phyloP scores from a whole-genome alignment of 768 basidiomycete species.

The Tulasnella sp. region DNA sequence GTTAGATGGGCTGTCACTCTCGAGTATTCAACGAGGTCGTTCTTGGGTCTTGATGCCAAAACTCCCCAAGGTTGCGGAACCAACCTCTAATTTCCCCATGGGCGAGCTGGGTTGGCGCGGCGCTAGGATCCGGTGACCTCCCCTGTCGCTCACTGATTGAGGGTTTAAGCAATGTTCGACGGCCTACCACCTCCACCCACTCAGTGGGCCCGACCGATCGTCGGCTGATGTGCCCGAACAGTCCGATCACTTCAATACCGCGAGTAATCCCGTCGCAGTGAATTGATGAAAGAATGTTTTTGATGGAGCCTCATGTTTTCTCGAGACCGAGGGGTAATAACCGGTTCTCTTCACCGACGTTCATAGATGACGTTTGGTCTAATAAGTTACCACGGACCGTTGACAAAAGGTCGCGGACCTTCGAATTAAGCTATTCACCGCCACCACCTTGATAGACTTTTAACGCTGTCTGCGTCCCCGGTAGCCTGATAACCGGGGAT shows the following conservation, averaged over 20 bases:
- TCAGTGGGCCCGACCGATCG: background rate
- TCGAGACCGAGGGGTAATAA: background rate
- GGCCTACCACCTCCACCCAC: background rate
- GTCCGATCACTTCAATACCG: conserved; percentile 4
- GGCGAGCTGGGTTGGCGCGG: conserved; percentile 6
- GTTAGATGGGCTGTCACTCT: conserved; percentile 3
- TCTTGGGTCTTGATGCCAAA: conserved; percentile 4
- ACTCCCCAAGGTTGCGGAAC: conserved; percentile 3
- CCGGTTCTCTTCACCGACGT: background rate
- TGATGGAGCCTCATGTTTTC: conserved; percentile 25
- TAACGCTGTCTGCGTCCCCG: conserved; percentile 21
- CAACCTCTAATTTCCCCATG: conserved; percentile 18
- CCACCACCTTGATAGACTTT: conserved; percentile 24
- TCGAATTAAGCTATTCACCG: conserved; percentile 22
- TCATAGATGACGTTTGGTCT: background rate
- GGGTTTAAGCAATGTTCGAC: background rate
- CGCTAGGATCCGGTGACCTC: conserved; percentile 8
- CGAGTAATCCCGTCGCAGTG: background rate
- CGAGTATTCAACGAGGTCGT: conserved; percentile 10
- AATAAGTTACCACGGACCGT: conserved; percentile 2
- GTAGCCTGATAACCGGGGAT: conserved; percentile 17
- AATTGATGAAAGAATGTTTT: background rate
- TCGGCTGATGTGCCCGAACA: conserved; percentile 13
- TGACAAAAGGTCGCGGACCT: background rate
- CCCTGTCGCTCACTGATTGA: background rate